These are phyloP conservation scores for Tinospora cordifolia DNA, from an alignment of 164 flowering plant genomes.

Conservation along the genomic window DNA sequence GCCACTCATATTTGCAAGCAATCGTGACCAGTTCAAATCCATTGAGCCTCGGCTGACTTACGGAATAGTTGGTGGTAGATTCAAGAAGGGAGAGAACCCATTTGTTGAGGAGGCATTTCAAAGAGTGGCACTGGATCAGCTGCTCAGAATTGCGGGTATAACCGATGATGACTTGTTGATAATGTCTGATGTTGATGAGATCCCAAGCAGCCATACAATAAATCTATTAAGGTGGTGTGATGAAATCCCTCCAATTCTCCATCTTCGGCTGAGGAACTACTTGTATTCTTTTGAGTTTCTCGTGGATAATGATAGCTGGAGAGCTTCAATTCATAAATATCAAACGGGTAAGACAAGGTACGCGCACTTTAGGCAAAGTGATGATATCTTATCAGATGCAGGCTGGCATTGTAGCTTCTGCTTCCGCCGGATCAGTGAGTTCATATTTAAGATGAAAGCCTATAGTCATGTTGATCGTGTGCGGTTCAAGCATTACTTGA, in stretches of 20 bases:
- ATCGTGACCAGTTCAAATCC: constrained; percentile 52
- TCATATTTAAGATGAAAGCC: constrained; percentile 89
- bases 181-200: constrained; percentile 95
- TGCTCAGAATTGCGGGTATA: constrained; percentile 70
- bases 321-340: constrained; percentile 77
- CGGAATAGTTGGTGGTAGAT: constrained; percentile 70
- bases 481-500: constrained; percentile 60
- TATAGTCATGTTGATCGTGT: constrained; percentile 85
- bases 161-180: constrained; percentile 81
- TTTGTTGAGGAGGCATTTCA: constrained; percentile 92
- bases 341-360: constrained; percentile 66
- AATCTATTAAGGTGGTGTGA: constrained; percentile 89
- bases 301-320: constrained; percentile 65
- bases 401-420: constrained; percentile 99
- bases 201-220: constrained; percentile 80
- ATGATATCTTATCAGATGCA: constrained; percentile 60
- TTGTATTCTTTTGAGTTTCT: constrained; percentile 79
- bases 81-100: constrained; percentile 71
- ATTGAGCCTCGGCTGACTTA: constrained; percentile 64
- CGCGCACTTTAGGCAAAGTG: constrained; percentile 74
- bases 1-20: constrained; percentile 44
- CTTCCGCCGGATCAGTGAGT: constrained; percentile 72
- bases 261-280: constrained; percentile 66
- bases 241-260: constrained; percentile 67
- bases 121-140: constrained; percentile 79